Evolutionary conservation across 2,329 filamentous ascomycete genomes (phyloP).

Genomic region (Plenodomus lindquistii): DNA sequence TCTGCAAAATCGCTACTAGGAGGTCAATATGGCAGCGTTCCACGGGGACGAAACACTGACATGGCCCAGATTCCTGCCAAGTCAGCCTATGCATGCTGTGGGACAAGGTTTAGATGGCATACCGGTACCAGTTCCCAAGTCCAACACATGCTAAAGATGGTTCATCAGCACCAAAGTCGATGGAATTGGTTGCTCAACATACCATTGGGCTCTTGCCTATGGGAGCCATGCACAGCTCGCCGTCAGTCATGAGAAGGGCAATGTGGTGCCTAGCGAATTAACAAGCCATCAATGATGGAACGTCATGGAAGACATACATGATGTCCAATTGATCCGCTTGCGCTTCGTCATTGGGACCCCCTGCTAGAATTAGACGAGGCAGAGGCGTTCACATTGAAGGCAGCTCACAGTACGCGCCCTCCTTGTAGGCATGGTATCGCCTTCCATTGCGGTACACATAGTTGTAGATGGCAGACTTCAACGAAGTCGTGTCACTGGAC

Average conservation of each 20-base stretch:
- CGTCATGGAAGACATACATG: constrained; percentile 20
- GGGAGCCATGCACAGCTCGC: constrained; percentile 27
- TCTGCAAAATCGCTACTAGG: constrained; percentile 45
- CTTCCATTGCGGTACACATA: constrained; percentile 35
- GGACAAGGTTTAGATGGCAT: constrained; percentile 3
- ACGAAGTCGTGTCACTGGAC: constrained; percentile 25
- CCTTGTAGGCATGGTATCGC: constrained; percentile 34
- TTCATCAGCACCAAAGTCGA: background rate
- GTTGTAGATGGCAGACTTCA: constrained; percentile 28
- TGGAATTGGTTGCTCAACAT: background rate
- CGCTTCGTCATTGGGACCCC: constrained; percentile 42
- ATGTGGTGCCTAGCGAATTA: constrained; percentile 30
- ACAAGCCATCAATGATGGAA: background rate
- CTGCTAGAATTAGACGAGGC: constrained; percentile 8
- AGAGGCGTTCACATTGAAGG: background rate
- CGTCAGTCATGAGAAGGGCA: constrained; percentile 27
- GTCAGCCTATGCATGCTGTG: constrained; percentile 9
- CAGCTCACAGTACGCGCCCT: constrained; percentile 30
- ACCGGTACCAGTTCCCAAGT: constrained; percentile 48
- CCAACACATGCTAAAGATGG: constrained; percentile 39
- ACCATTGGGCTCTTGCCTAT: constrained; percentile 25
- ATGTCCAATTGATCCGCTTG: constrained; percentile 48
- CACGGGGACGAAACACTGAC: constrained; percentile 12
- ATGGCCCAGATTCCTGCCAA: constrained; percentile 47
- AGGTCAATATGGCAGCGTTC: background rate